These are phyloP conservation scores for Phaeosphaeria sp. DNA, from an alignment of 2,329 filamentous ascomycete genomes.

Conservation along the genomic window DNA sequence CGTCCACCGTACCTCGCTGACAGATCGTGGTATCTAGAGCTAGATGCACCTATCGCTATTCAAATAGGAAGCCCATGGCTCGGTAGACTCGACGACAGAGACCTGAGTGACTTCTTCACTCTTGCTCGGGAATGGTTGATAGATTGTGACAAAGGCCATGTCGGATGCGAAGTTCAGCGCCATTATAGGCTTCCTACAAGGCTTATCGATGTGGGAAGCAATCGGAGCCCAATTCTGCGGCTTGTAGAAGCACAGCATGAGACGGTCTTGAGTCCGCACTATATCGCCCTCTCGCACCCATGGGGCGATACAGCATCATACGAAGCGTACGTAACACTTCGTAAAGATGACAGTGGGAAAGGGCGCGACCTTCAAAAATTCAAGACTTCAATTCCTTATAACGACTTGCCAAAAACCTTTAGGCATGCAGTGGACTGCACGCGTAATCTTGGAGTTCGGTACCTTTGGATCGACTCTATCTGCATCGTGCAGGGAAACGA, in stretches of 20 bases:
- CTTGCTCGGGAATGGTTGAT: slow-evolving; percentile 15
- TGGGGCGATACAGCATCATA: slow-evolving; percentile 17
- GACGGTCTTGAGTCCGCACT: slow-evolving; percentile 1
- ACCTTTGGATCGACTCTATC: slow-evolving; percentile 34
- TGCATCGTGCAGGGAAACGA: slow-evolving; percentile 30
- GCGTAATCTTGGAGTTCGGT: slow-evolving; percentile 17
- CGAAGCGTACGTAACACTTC: slow-evolving; percentile 4
- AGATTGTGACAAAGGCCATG: slow-evolving; percentile 9
- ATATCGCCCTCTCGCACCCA: slow-evolving; percentile 20
- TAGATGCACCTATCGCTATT: slow-evolving; percentile 2
- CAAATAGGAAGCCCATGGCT: slow-evolving; percentile 20
- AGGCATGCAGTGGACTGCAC: slow-evolving; percentile 23
- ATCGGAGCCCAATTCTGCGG: neutral
- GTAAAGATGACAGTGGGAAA: neutral
- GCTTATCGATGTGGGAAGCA: slow-evolving; percentile 15
- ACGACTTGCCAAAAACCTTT: slow-evolving; percentile 17
- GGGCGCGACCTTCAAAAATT: neutral
- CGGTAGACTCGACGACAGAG: neutral
- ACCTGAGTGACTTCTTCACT: slow-evolving; percentile 4
- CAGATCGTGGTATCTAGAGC: neutral
- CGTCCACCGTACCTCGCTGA: neutral
- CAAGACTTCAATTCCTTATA: slow-evolving; percentile 8
- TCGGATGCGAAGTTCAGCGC: neutral
- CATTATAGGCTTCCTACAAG: slow-evolving; percentile 9
- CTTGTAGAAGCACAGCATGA: slow-evolving; percentile 8